phyloP scores from a whole-genome alignment of 2,329 filamentous ascomycete species.

The Fusarium agapanthi region DNA sequence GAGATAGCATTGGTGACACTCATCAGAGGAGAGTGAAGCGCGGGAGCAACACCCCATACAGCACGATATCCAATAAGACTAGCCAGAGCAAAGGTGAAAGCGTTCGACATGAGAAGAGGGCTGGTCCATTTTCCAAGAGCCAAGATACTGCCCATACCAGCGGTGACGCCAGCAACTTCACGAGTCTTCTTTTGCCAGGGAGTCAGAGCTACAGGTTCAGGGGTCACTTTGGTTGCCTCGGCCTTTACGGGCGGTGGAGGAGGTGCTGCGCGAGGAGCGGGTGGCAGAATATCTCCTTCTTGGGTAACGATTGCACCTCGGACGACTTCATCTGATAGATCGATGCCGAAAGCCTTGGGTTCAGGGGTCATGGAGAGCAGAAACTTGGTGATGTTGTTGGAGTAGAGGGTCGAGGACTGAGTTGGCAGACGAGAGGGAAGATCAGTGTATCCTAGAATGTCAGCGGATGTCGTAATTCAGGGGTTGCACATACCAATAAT shows the following conservation, averaged over 20 bases:
- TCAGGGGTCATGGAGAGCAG: slow-evolving; percentile 82
- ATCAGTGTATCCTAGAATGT: slow-evolving; percentile 76
- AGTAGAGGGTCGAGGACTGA: slow-evolving; percentile 89
- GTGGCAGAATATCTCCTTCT: slow-evolving; percentile 78
- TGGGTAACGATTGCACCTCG: slow-evolving; percentile 85
- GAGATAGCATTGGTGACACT: slow-evolving; percentile 94
- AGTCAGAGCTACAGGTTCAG: slow-evolving; percentile 72
- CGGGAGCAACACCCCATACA: slow-evolving; percentile 86
- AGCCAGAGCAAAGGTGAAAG: slow-evolving; percentile 84
- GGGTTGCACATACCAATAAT: slow-evolving; percentile 70
- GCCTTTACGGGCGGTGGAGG: slow-evolving; percentile 60
- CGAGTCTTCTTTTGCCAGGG: slow-evolving; percentile 83
- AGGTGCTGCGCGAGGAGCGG: slow-evolving; percentile 73
- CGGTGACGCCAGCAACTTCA: slow-evolving; percentile 78
- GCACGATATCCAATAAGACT: slow-evolving; percentile 88
- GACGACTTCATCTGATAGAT: slow-evolving; percentile 85
- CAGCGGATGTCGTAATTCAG: slow-evolving; percentile 8
- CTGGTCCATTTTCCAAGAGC: slow-evolving; percentile 83
- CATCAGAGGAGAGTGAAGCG: slow-evolving; percentile 89
- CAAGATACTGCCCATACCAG: slow-evolving; percentile 78
- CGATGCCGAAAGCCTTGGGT: slow-evolving; percentile 81
- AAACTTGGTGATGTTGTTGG: slow-evolving; percentile 92
- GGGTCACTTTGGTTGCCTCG: slow-evolving; percentile 55
- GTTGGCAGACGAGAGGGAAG: slow-evolving; percentile 86
- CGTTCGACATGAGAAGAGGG: slow-evolving; percentile 87